These are phyloP conservation scores for Gentiana straminea DNA, from an alignment of 257 asterid species.

Conservation along the genomic window DNA sequence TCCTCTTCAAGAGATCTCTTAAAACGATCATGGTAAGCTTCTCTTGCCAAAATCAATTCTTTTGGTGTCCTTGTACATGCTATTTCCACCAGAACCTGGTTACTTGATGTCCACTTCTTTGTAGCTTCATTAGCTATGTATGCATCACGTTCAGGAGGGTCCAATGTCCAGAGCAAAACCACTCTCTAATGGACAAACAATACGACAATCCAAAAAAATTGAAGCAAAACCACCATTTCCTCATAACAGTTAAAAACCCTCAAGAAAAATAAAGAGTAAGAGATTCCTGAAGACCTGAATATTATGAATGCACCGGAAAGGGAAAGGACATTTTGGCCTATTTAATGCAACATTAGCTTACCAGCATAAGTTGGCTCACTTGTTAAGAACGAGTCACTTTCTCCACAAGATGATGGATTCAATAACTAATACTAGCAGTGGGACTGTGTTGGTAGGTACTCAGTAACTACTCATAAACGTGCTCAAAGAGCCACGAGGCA, in stretches of 20 bases:
- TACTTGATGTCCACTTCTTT: constrained; percentile 60
- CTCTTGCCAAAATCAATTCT: constrained; percentile 49
- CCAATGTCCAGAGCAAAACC: constrained; percentile 58
- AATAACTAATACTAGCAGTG: too few species aligned
- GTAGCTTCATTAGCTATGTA: constrained; percentile 63
- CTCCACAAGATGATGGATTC: too few species aligned
- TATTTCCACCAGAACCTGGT: constrained; percentile 70
- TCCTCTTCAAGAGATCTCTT: constrained; percentile 86
- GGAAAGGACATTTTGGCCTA: too few species aligned
- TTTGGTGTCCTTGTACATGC: constrained; percentile 81
- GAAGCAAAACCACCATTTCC: background rate
- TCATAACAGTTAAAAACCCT: too few species aligned
- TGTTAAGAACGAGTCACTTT: too few species aligned
- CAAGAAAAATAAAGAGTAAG: too few species aligned
- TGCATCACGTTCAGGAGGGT: constrained; percentile 81
- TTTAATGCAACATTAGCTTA: too few species aligned
- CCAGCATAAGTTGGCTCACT: too few species aligned
- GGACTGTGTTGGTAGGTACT: too few species aligned
- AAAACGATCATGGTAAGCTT: constrained; percentile 77
- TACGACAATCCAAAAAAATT: background rate
- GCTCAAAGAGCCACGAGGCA: too few species aligned
- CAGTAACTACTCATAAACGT: too few species aligned
- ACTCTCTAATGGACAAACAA: constrained; percentile 29
- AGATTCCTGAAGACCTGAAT: too few species aligned
- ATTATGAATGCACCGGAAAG: background rate